Evolutionary conservation across 805 yeast genomes (phyloP), one percentile per base, ranked within the genome.

Genomic region (Isabelozyma rhagii): DNA sequence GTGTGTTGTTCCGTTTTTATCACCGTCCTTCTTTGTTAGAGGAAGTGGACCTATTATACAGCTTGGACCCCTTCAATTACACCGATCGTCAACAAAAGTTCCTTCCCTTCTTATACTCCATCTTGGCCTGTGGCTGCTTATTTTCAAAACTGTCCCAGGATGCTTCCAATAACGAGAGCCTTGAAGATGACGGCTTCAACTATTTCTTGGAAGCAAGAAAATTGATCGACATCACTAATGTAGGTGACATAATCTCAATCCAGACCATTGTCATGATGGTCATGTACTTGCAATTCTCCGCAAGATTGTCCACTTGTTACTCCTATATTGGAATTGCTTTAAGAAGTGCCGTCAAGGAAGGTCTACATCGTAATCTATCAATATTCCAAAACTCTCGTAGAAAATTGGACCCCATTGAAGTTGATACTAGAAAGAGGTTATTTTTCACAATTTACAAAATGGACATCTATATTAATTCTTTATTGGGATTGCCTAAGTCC

Each of bases 381-480:
- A 70, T 72, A 7, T 72, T 74, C 52, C 77, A 72, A 47, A 65
- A 62, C 48, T 72, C 82, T 41, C 75, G 81, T 55, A 50, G 75
- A 21, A 82, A 83, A 56, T 72, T 79, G 44, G 86, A 86, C 56
- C 92, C 92, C 0, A 83, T 91, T 34, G 96, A 89, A 61, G 72
- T 83, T 39, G 97, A 92, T 61, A 86, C 89, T 1, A 75, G 96
- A 52, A 91, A 90, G 66, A 75, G 97, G 51, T 69, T 92, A 41
- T 91, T 91, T 64, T 91, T 93, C 88, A 86, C 97, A 1, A 85
- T 91, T 53, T 87, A 88, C 64, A 91, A 91, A 64, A 87, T 90
- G 86, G 97, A 92, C 61, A 83, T 89, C 42, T 91, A 92, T 63
- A 88, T 90, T 59, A 89, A 88, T 63, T 87, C 96, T 8, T 83